Evolutionary conservation across 2,329 filamentous ascomycete genomes (phyloP).

Genomic region (Chaetoscypha palmicola): DNA sequence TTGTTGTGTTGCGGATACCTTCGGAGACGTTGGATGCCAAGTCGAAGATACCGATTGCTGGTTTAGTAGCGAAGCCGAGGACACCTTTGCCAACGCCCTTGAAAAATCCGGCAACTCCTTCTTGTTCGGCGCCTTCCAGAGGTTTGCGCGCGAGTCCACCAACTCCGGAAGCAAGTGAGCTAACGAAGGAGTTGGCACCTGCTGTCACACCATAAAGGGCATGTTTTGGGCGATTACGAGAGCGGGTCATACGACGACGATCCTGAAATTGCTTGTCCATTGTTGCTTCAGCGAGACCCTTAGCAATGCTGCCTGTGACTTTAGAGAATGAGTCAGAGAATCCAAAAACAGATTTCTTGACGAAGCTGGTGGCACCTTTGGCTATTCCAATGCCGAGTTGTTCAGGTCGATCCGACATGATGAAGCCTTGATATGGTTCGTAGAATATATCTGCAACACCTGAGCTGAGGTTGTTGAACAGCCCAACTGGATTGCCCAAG

Average conservation of each 20-base stretch:
- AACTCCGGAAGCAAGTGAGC: constrained; percentile 85
- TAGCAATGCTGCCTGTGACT: constrained; percentile 93
- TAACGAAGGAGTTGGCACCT: constrained; percentile 90
- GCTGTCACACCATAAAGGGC: constrained; percentile 93
- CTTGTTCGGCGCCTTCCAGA: constrained; percentile 90
- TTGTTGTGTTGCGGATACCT: constrained; percentile 96
- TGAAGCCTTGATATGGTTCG: constrained; percentile 95
- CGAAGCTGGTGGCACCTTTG: constrained; percentile 91
- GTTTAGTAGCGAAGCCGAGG: constrained; percentile 90
- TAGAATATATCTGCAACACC: constrained; percentile 98
- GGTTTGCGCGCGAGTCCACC: constrained; percentile 90
- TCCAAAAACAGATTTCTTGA: constrained; percentile 98
- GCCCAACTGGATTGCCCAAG: constrained; percentile 89
- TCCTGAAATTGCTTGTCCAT: constrained; percentile 99
- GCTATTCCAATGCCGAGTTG: constrained; percentile 93
- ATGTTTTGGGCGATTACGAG: constrained; percentile 92
- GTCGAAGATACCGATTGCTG: constrained; percentile 92
- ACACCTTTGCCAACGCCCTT: constrained; percentile 96
- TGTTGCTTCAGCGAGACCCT: constrained; percentile 89
- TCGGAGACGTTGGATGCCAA: constrained; percentile 95
- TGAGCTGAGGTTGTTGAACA: constrained; percentile 98
- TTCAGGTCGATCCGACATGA: constrained; percentile 91
- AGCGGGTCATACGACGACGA: constrained; percentile 84
- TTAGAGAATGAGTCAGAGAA: constrained; percentile 97
- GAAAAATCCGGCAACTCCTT: constrained; percentile 89